Conservation (phyloP, 768 basidiomycete species). For the Calvatia gigantea region DNA sequence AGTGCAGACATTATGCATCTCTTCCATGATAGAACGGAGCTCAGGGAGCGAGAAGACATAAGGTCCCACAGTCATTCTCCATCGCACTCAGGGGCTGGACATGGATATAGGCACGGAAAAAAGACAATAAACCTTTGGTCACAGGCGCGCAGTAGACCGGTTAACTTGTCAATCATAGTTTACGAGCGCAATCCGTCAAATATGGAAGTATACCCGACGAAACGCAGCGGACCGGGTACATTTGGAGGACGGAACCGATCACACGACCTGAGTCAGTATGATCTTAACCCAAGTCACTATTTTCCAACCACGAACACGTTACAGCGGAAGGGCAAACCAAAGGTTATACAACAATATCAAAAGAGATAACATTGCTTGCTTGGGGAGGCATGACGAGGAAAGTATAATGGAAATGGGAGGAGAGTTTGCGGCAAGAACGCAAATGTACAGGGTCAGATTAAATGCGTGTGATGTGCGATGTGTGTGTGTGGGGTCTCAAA, state of each 20-base stretch:
- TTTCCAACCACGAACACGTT: neutral
- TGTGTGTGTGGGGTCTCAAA: neutral
- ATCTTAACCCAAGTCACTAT: neutral
- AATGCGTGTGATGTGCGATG: neutral
- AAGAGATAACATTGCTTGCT: neutral
- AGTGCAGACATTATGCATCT: neutral
- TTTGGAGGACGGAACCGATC: neutral
- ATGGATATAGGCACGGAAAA: neutral
- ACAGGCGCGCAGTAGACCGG: no score
- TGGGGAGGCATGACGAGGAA: neutral
- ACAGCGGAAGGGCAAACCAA: constrained; percentile 1
- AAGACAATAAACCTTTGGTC: neutral
- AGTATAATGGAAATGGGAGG: no score
- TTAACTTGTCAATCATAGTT: neutral
- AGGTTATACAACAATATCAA: constrained; percentile 10
- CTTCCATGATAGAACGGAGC: neutral
- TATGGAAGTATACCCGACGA: no score
- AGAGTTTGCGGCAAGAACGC: constrained; percentile 1
- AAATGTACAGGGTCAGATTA: neutral
- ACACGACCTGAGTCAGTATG: constrained; percentile 5
- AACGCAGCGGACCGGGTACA: no score
- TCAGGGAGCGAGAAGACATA: neutral
- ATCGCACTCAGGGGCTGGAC: constrained; percentile 1
- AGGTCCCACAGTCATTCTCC: neutral
- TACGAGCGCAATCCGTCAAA: no score